phyloP scores from a whole-genome alignment of 2,329 filamentous ascomycete species.

The Penicillium sp. region DNA sequence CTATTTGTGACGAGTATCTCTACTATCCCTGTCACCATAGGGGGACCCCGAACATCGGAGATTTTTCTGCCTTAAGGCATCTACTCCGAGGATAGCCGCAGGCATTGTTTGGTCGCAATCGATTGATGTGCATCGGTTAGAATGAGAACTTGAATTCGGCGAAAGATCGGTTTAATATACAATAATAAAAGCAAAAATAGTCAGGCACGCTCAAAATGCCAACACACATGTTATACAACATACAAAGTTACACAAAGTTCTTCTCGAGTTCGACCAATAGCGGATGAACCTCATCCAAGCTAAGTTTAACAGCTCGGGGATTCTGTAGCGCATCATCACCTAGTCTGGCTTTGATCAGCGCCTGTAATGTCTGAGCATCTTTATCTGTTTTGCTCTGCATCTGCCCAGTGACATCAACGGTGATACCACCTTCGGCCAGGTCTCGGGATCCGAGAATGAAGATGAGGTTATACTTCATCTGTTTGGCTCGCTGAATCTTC shows the following conservation, averaged over 20 bases:
- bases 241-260: slow-evolving; percentile 34
- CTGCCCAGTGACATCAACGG: slow-evolving; percentile 44
- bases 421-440: slow-evolving; percentile 57
- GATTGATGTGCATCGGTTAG: neutral
- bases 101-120: neutral
- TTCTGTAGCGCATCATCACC: slow-evolving; percentile 33
- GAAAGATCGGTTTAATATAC: slow-evolving; percentile 7
- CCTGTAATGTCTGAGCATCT: slow-evolving; percentile 28
- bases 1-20: neutral
- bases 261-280: slow-evolving; percentile 40
- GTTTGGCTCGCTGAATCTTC: slow-evolving; percentile 71
- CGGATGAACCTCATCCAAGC: slow-evolving; percentile 39
- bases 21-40: neutral
- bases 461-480: slow-evolving; percentile 71
- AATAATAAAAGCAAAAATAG: slow-evolving; percentile 1
- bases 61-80: slow-evolving; percentile 7
- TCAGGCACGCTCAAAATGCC: slow-evolving; percentile 10
- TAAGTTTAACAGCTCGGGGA: slow-evolving; percentile 38
- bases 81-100: slow-evolving; percentile 5
- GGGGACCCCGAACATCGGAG: slow-evolving; percentile 10
- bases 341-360: slow-evolving; percentile 27
- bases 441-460: slow-evolving; percentile 70
- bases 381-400: slow-evolving; percentile 43
- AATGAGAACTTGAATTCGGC: neutral
- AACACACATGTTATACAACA: neutral